Evolutionary conservation across 1,284 basidiomycete genomes (phyloP), one percentile per base, ranked within the genome.

Genomic region (Lentinula novae-zelandiae): DNA sequence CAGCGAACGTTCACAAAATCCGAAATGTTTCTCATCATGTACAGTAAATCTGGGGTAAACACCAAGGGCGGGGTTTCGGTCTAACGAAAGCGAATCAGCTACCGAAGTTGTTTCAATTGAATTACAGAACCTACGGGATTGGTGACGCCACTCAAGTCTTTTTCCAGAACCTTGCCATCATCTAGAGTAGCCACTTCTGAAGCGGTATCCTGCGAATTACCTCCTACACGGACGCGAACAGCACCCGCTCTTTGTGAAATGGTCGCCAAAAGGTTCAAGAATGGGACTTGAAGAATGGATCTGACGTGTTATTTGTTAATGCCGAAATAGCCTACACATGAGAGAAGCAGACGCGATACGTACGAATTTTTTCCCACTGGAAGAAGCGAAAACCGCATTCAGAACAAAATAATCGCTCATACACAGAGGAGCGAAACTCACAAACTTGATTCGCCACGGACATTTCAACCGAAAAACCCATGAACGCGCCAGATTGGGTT

Each of bases 231-330:
- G 15, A 92, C 73, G 48, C 75, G 71, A 5, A 88, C 78, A 5
- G 77, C 69, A 0, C 90, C 90, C 7, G 77, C 78, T 10, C 88
- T 82, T 53, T 84, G 78, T 63, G 79, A 74, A 48, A 92, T 75
- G 63, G 86, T 87, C 5, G 84, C 78, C 76, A 93, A 80, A 59
- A 92, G 81, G 72, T 93, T 93, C 15, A 93, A 79, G 71, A 93
- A 90, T 0, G 85, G 83, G 0, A 86, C 81, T 57, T 83, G 78
- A 17, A 88, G 65, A 52, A 76, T 68, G 1, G 81, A 75, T 7
- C 83, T 83, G n/a, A 13, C n/a, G 53, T 55, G 17, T 20, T 38
- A 10, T 34, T 50, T 27, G 34, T 39, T 0, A 34, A 58, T 10
- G 20, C 9, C 17, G 27, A 20, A 53, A 44, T 20, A 13, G 36